Evolutionary conservation across 768 basidiomycete species (phyloP), one percentile per base, ranked within the genome.

Genomic region (Kwoniella pini): DNA sequence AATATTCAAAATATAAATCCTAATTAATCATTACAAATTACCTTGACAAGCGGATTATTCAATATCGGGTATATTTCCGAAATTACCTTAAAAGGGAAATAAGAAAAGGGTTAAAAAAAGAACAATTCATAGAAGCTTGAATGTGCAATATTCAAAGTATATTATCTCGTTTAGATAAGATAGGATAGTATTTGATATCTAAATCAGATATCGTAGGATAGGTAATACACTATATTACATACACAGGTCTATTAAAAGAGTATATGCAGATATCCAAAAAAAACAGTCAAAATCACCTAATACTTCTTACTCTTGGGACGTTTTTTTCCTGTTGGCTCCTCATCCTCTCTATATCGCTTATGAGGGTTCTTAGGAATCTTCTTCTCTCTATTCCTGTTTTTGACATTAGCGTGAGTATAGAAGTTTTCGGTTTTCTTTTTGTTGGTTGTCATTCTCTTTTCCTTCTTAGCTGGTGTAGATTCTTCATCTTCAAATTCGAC

Each of bases 341-440:
- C 64, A 19, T 61, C 64, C 13, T 44, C 56, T 46, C 61, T 45
- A 26, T 60, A 54, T 22, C 67, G 36, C 46, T 62, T 67, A 5
- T 57, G 54, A 11, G 57, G 57, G 6, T 46, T 48, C 58, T 73
- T 75, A 36, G 77, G 77, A 1, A 68, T 57, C 43, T 73, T 71
- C 22, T 73, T 68, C n/a, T 75, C 75, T 22, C 75, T 57, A 63
- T 78, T 78, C 55, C 71, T 67, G 65, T 78, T 78, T 64, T 78
- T 78, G 68, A 78, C 77, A 56, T 78, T 78, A 4, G 88, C 84
- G 39, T 76, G 83, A 2, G 87, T 85, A 81, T 90, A 96, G 81
- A 92, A 97, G 81, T 98, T 97, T 57, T 83, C 82, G 10, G 90
- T 85, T 80, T 90, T 92, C 81, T 86, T 88, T 91, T 99, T 99